Percentiles rank a stretch among this genome's conserved stretches.
These are phyloP conservation scores for Ephemerocybe angulata DNA, from an alignment of 768 basidiomycete genomes.

Conservation along the genomic window DNA sequence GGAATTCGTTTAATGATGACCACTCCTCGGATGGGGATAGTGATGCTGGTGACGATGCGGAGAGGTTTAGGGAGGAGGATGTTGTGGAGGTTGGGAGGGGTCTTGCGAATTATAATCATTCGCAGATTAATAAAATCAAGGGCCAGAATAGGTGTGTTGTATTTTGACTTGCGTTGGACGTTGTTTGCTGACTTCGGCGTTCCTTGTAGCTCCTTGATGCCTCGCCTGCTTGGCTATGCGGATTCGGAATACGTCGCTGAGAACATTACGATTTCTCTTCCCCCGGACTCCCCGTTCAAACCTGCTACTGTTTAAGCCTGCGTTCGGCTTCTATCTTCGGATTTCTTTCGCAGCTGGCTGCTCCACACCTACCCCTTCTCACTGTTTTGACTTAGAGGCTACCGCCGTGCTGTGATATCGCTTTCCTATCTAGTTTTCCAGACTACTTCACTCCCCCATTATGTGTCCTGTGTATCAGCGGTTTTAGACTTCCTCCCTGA, in stretches of 20 bases:
- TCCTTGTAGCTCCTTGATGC: conserved; percentile 65
- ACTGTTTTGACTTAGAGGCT: too few species aligned
- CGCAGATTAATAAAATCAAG: conserved; percentile 83
- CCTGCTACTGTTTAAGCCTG: too few species aligned
- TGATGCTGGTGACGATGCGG: conserved; percentile 2
- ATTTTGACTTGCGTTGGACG: conserved; percentile 3
- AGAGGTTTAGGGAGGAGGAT: conserved; percentile 49
- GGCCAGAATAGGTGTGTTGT: conserved; percentile 80
- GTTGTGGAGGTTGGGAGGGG: conserved; percentile 91
- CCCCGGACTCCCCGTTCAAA: conserved; percentile 26
- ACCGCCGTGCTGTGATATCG: too few species aligned
- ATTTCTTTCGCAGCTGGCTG: too few species aligned
- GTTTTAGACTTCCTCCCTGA: too few species aligned
- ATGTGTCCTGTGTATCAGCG: too few species aligned
- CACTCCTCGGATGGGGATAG: conserved; percentile 5
- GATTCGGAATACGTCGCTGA: conserved; percentile 98
- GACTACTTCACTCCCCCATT: too few species aligned
- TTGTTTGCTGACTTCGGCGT: conserved; percentile 11
- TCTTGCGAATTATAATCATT: conserved; percentile 92
- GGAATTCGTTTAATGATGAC: conserved; percentile 29
- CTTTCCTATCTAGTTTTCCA: too few species aligned
- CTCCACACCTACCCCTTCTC: too few species aligned
- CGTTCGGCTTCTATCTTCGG: too few species aligned
- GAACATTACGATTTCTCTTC: conserved; percentile 77
- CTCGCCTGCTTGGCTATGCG: conserved; percentile 82